A percentile compares a stretch with the other conserved stretches of the same genome.
Evolutionary conservation across 2,329 filamentous ascomycete species (phyloP).

Genomic region (Aspergillus sp.): DNA sequence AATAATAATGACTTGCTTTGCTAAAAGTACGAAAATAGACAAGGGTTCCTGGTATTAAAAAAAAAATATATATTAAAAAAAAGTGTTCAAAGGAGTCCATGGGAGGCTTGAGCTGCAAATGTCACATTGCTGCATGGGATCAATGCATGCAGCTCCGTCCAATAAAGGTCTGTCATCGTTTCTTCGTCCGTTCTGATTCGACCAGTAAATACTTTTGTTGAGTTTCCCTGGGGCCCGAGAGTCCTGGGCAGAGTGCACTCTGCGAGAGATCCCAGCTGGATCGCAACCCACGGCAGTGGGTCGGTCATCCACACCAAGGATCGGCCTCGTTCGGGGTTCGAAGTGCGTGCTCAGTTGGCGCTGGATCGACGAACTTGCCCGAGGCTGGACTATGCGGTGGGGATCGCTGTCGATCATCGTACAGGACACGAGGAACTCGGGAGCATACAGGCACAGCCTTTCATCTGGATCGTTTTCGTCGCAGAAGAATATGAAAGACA

Average conservation of each 20-base stretch:
- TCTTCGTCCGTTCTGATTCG: not conserved
- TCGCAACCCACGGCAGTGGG: not conserved
- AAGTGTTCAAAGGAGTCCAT: not conserved
- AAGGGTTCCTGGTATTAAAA: not conserved
- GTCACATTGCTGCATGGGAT: slow-evolving; percentile 6
- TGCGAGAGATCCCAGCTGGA: not conserved
- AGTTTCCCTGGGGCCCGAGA: not conserved
- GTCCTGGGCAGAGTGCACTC: not conserved
- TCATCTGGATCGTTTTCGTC: not conserved
- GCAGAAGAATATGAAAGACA: not conserved
- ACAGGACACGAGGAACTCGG: not conserved
- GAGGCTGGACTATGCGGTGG: not conserved
- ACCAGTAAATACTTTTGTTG: not conserved
- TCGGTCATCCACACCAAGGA: not conserved
- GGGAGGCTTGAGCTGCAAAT: slow-evolving; percentile 3
- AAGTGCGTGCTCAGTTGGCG: not conserved
- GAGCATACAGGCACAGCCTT: not conserved
- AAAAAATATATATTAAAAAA: not conserved
- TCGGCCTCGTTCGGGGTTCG: not conserved
- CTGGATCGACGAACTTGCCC: not conserved
- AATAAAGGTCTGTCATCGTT: not conserved
- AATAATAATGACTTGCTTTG: slow-evolving; percentile 1
- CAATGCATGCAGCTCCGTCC: slow-evolving; percentile 3
- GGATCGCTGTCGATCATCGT: slow-evolving; percentile 5
- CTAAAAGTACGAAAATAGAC: slow-evolving; percentile 1